Conservation (phyloP, 768 basidiomycete genomes). For the Pleurotus tuber-regium region DNA sequence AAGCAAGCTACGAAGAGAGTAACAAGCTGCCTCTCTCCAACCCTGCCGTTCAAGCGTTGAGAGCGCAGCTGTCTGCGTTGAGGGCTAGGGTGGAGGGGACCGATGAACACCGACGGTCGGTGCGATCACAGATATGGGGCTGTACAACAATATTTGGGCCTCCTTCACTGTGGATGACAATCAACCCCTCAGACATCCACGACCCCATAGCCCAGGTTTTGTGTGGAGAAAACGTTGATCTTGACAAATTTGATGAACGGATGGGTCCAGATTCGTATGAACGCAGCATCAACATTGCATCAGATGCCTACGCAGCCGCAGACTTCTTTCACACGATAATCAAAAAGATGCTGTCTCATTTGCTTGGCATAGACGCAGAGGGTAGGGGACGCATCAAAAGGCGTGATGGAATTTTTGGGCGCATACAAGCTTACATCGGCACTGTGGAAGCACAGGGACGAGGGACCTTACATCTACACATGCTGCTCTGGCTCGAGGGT, state of each 20-base stretch:
- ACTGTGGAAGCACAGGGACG: conserved; percentile 38
- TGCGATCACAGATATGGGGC: conserved; percentile 34
- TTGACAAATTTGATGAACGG: conserved; percentile 31
- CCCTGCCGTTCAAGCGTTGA: conserved; percentile 21
- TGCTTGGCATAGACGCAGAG: conserved; percentile 30
- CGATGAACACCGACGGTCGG: conserved; percentile 24
- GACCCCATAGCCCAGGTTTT: conserved; percentile 45
- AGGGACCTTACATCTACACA: conserved; percentile 39
- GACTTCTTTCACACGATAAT: conserved; percentile 39
- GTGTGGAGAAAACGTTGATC: conserved; percentile 38
- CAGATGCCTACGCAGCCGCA: conserved; percentile 39
- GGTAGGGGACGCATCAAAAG: conserved; percentile 9
- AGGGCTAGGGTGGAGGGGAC: conserved; percentile 25
- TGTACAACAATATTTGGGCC: conserved; percentile 26
- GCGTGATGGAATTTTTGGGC: conserved; percentile 29
- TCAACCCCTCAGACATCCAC: conserved; percentile 38
- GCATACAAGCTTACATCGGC: conserved; percentile 20
- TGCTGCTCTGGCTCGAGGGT: conserved; percentile 34
- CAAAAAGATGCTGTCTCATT: conserved; percentile 20
- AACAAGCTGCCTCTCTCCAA: conserved; percentile 19
- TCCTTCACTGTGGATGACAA: conserved; percentile 40
- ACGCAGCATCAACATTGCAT: conserved; percentile 26
- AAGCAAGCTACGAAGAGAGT: conserved; percentile 33
- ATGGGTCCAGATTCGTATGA: conserved; percentile 21
- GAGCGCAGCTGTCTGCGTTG: conserved; percentile 23